Evolutionary conservation across 2,329 filamentous ascomycete species (phyloP).

Genomic region (Alternaria sp.): DNA sequence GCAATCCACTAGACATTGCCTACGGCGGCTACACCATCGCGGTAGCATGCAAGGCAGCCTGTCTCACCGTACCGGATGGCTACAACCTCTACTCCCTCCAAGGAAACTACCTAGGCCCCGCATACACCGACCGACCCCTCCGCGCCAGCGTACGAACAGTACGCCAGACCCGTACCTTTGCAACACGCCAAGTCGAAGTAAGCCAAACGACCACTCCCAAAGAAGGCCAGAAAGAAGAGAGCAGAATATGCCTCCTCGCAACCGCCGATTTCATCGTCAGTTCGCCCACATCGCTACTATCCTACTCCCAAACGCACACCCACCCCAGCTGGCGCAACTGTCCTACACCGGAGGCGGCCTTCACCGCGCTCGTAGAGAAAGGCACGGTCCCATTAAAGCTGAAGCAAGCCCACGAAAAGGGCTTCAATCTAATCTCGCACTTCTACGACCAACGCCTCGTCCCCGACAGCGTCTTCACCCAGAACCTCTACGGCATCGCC

Average conservation of each 20-base stretch:
- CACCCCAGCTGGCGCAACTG: slow-evolving; percentile 37
- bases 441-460: slow-evolving; percentile 49
- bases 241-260: slow-evolving; percentile 52
- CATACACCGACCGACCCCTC: slow-evolving; percentile 50
- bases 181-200: slow-evolving; percentile 56
- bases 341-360: slow-evolving; percentile 4
- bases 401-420: slow-evolving; percentile 22
- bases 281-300: slow-evolving; percentile 46
- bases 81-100: slow-evolving; percentile 56
- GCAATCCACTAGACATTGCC: slow-evolving; percentile 47
- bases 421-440: slow-evolving; percentile 38
- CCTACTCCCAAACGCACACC: slow-evolving; percentile 45
- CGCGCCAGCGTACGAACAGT: slow-evolving; percentile 46
- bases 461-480: slow-evolving; percentile 51
- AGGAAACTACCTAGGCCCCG: slow-evolving; percentile 57
- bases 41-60: slow-evolving; percentile 53
- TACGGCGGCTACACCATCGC: slow-evolving; percentile 56
- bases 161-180: slow-evolving; percentile 57
- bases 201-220: slow-evolving; percentile 41
- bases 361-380: not conserved
- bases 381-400: slow-evolving; percentile 25
- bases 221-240: slow-evolving; percentile 39
- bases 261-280: slow-evolving; percentile 56
- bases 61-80: slow-evolving; percentile 42
- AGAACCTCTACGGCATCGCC: slow-evolving; percentile 53